Evolutionary conservation across 2,329 filamentous ascomycete genomes (phyloP), one percentile per base, ranked within the genome.

Genomic region (Fusarium tanahbumbuense): DNA sequence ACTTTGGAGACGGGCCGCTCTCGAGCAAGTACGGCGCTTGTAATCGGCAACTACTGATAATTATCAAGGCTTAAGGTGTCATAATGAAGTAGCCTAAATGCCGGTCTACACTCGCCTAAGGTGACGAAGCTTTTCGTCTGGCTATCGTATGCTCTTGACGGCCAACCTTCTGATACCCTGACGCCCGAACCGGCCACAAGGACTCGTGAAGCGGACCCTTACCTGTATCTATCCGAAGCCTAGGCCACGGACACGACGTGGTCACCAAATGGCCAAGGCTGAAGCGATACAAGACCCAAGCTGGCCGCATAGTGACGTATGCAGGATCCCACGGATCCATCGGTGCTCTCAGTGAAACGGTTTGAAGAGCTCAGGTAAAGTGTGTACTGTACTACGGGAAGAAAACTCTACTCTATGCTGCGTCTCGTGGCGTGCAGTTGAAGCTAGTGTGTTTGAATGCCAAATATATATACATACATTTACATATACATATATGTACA

Each of bases 281-380:
- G 59, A 74, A 67, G 62, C 27, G 42, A 62, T 72, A 57, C 60
- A 53, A 52, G 64, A 63, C 64, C 59, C 59, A 46, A 67, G 54
- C 56, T 52, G 45, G 67, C 64, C 64, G 67, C 65, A 70, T 60
- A 64, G 68, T 74, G 73, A 71, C 71, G 72, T 72, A 73, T 73
- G 73, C 61, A 68, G 63, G 59, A 52, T 72, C 56, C 61, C 61
- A 53, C 54, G 53, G 56, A 45, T 62, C 56, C 60, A 65, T 67
- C 46, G 53, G 54, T 57, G 57, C 28, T 63, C 45, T 59, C 32
- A 37, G 28, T 52, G 46, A 60, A 60, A 54, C 48, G 54, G 44
- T 65, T 42, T 28, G 34, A 18, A 44, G 18, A 41, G 32, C 37
- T 44, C 23, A 40, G 53, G n/a, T 44, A 27, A 42, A 25, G 42